These are phyloP conservation scores for Neurospora sp. DNA, from an alignment of 2,329 filamentous ascomycete genomes.

Conservation along the genomic window DNA sequence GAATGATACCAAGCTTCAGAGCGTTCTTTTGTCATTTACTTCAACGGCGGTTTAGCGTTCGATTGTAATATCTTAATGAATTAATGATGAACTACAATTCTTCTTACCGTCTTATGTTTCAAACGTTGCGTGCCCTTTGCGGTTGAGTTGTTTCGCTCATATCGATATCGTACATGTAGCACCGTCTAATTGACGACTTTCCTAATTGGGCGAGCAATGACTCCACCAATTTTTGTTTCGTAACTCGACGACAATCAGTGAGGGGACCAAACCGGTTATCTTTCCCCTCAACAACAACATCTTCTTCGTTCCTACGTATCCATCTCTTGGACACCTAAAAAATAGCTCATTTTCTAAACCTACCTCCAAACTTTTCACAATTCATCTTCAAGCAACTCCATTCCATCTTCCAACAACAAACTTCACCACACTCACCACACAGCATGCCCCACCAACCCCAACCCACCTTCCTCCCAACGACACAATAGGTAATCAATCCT, in stretches of 20 bases:
- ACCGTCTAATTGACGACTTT: neutral
- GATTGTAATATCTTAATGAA: neutral
- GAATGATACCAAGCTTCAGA: neutral
- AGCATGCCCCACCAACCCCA: neutral
- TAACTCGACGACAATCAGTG: neutral
- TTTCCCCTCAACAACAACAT: neutral
- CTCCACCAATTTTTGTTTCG: neutral
- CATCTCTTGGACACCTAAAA: neutral
- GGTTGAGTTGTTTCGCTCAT: neutral
- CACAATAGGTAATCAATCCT: neutral
- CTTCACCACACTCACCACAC: neutral
- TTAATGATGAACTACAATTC: neutral
- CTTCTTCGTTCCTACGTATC: neutral
- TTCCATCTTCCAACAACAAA: neutral
- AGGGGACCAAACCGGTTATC: neutral
- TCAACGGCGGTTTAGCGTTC: neutral
- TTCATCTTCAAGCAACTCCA: neutral
- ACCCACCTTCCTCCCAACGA: neutral
- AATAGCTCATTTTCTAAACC: neutral
- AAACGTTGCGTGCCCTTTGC: neutral
- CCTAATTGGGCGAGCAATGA: neutral
- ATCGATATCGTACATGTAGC: neutral
- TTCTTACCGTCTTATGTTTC: neutral
- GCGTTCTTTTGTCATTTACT: neutral
- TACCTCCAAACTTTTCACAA: neutral